These are phyloP conservation scores for Epichloe sibirici DNA, from an alignment of 2,329 filamentous ascomycete genomes.

Conservation along the genomic window DNA sequence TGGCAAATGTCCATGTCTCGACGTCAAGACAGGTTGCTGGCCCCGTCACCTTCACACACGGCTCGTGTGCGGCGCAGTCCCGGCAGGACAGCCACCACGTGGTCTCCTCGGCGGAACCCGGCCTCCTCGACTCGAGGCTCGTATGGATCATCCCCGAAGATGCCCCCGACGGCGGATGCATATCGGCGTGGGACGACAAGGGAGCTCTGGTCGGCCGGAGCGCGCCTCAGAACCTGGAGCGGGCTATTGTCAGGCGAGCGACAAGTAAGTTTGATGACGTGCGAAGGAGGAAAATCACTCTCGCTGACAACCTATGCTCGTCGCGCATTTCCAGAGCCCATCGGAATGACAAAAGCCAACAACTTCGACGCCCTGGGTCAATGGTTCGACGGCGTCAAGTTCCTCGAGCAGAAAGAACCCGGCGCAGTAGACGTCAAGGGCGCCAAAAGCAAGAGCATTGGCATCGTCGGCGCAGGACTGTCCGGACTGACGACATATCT, in stretches of 20 bases:
- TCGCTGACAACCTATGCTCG: too few relatives aligned
- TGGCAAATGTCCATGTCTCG: conserved; percentile 19
- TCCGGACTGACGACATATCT: conserved; percentile 49
- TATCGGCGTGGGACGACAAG: conserved; percentile 25
- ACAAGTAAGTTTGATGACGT: not conserved
- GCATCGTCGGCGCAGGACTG: conserved; percentile 55
- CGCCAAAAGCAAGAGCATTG: conserved; percentile 36
- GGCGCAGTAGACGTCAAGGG: conserved; percentile 17
- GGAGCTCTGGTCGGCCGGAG: conserved; percentile 24
- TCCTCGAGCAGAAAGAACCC: conserved; percentile 42
- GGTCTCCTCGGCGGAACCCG: conserved; percentile 6
- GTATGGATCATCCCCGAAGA: conserved; percentile 7
- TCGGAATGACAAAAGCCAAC: conserved; percentile 38
- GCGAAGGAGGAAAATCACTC: too few relatives aligned
- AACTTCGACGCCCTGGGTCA: conserved; percentile 38
- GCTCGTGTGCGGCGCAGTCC: conserved; percentile 9
- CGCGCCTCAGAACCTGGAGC: conserved; percentile 16
- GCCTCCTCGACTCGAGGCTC: conserved; percentile 2
- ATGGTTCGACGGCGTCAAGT: conserved; percentile 54
- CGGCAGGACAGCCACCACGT: conserved; percentile 9
- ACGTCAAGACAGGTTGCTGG: conserved; percentile 8
- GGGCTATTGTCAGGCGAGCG: conserved; percentile 7
- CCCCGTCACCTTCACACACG: conserved; percentile 11
- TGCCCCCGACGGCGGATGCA: conserved; percentile 22
- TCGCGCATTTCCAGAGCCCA: conserved; percentile 8